These are phyloP conservation scores for Corchorus capsularis DNA, from an alignment of 345 rosid species.

Conservation along the genomic window DNA sequence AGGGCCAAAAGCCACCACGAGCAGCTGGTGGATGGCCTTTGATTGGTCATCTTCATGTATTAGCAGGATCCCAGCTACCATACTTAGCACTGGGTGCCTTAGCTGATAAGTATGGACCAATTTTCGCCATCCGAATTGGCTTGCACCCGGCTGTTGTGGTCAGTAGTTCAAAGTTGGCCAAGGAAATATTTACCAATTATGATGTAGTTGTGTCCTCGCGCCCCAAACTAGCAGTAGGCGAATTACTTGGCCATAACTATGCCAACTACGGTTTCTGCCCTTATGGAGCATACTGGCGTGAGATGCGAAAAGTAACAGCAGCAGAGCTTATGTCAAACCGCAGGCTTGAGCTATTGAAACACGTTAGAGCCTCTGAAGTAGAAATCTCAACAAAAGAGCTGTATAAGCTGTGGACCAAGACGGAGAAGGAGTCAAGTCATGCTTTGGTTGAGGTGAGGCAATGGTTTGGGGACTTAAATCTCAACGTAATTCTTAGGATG, in stretches of 20 bases:
- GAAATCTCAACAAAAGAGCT: conserved; percentile 24
- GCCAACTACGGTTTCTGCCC: conserved; percentile 33
- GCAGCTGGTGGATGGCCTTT: conserved; percentile 47
- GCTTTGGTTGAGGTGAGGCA: conserved; percentile 31
- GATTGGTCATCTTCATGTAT: conserved; percentile 37
- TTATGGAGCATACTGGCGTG: conserved; percentile 42
- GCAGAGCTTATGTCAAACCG: conserved; percentile 34
- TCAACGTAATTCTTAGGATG: conserved; percentile 38
- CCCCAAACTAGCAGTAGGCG: conserved; percentile 24
- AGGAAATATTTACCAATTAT: conserved; percentile 37
- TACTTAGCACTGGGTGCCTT: conserved; percentile 30
- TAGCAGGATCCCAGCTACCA: conserved; percentile 28
- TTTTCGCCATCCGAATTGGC: conserved; percentile 40
- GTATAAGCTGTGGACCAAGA: conserved; percentile 21
- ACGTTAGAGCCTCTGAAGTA: conserved; percentile 30
- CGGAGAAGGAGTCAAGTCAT: neutral
- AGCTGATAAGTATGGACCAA: conserved; percentile 43
- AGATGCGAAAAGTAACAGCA: conserved; percentile 34
- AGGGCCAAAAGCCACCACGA: conserved; percentile 29
- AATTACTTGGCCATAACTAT: conserved; percentile 25
- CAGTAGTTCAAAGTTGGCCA: conserved; percentile 35
- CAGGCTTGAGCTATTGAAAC: conserved; percentile 27
- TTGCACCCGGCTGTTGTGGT: conserved; percentile 32
- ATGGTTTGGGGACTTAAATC: conserved; percentile 35
- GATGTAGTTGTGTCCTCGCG: conserved; percentile 32